Evolutionary conservation across 2,329 filamentous ascomycete species (phyloP).

Genomic region (Penicillium freii): DNA sequence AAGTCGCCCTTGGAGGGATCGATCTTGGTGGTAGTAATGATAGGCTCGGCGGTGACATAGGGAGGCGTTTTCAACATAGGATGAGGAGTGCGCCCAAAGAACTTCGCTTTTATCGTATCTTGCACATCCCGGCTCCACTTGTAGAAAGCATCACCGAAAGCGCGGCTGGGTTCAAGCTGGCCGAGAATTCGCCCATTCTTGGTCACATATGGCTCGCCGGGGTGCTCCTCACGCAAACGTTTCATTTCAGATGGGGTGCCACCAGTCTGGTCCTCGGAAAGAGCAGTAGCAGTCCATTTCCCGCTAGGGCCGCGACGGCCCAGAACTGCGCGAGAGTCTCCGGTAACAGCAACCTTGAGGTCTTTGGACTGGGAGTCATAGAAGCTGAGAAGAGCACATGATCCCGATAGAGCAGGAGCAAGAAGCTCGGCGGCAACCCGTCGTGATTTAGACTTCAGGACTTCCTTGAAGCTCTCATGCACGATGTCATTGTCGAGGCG

Average conservation of each 20-base stretch:
- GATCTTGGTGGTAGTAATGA: conserved; percentile 90
- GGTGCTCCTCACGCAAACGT: conserved; percentile 80
- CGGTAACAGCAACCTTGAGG: conserved; percentile 89
- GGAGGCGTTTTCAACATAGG: conserved; percentile 83
- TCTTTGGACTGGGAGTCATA: conserved; percentile 87
- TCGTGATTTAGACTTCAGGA: conserved; percentile 84
- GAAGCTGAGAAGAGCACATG: conserved; percentile 92
- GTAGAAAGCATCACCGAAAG: conserved; percentile 95
- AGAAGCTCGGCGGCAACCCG: conserved; percentile 87
- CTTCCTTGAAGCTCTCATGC: conserved; percentile 86
- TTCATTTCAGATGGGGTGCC: conserved; percentile 80
- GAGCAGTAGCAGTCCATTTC: conserved; percentile 87
- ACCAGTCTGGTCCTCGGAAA: conserved; percentile 93
- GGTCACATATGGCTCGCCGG: conserved; percentile 82
- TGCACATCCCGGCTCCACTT: conserved; percentile 91
- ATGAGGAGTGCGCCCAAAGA: conserved; percentile 80
- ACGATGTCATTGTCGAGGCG: conserved; percentile 92
- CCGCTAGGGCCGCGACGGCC: conserved; percentile 74
- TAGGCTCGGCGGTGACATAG: conserved; percentile 93
- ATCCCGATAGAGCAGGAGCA: conserved; percentile 91
- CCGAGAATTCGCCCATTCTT: conserved; percentile 87
- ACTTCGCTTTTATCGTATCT: conserved; percentile 74
- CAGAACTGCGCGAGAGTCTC: conserved; percentile 91
- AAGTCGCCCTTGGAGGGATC: conserved; percentile 90
- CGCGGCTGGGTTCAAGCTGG: conserved; percentile 85